phyloP scores from a whole-genome alignment of 768 basidiomycete genomes.

The Sarcodon aspratus region DNA sequence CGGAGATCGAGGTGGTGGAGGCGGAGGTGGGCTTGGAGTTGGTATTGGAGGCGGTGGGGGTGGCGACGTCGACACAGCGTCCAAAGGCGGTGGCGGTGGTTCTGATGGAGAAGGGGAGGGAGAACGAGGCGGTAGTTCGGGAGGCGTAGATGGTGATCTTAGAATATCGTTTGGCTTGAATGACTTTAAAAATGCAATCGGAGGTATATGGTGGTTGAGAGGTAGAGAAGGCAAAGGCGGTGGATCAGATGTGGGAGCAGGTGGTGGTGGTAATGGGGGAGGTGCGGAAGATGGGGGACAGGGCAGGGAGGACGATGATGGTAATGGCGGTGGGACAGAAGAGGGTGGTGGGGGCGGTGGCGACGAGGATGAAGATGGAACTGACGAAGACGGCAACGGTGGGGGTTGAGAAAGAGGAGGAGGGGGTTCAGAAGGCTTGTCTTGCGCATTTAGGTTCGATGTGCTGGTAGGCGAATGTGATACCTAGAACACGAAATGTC shows the following conservation, averaged over 20 bases:
- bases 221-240: conserved; percentile 41
- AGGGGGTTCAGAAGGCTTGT: conserved; percentile 3
- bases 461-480: no score
- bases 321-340: conserved; percentile 7
- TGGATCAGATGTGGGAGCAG: conserved; percentile 41
- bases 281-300: conserved; percentile 17
- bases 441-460: no score
- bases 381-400: conserved; percentile 4
- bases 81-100: background rate
- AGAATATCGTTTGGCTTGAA: background rate
- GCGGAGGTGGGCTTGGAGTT: conserved; percentile 16
- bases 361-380: conserved; percentile 22
- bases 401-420: conserved; percentile 2
- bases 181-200: background rate
- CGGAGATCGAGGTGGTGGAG: conserved; percentile 17
- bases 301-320: conserved; percentile 17
- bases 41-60: conserved; percentile 6
- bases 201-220: conserved; percentile 12
- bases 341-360: conserved; percentile 15
- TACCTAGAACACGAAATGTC: no score
- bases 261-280: conserved; percentile 25
- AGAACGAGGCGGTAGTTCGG: background rate
- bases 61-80: background rate
- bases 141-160: background rate
- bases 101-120: background rate